Conservation (phyloP, 352 stramenopile species). For the Blastocystis sp. region DNA sequence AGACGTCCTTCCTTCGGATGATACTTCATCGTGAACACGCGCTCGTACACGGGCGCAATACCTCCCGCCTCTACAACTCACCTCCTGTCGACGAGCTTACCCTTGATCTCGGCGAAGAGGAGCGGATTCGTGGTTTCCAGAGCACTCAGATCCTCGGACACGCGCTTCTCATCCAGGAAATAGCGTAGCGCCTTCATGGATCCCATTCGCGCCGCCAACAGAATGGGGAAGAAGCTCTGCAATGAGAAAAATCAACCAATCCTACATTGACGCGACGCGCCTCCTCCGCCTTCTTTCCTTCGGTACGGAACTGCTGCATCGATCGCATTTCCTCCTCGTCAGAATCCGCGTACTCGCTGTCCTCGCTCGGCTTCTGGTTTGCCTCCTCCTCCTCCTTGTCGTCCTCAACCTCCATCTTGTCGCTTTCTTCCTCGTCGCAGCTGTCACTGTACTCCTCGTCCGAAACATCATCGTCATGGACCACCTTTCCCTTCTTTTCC, state of each 20-base stretch:
- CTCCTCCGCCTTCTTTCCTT: slow-evolving; percentile 2
- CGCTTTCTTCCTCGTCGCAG: not conserved
- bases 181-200: not conserved
- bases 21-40: slow-evolving; percentile 21
- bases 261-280: not conserved
- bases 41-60: not conserved
- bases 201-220: not conserved
- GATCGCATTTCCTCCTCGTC: slow-evolving; percentile 47
- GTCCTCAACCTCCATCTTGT: not conserved
- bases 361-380: not conserved
- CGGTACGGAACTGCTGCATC: not conserved
- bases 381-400: slow-evolving; percentile 3
- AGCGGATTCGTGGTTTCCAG: not conserved
- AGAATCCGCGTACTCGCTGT: slow-evolving; percentile 46
- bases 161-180: not conserved
- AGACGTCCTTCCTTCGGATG: not conserved
- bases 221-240: not conserved
- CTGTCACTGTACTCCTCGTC: not conserved
- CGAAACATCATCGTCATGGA: not conserved
- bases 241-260: not conserved
- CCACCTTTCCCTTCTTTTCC: not conserved
- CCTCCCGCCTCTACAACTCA: not conserved
- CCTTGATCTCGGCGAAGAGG: not conserved
- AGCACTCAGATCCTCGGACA: not conserved
- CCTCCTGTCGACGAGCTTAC: not conserved